Evolutionary conservation across 371 early-diverging fungal genomes (phyloP).

Genomic region (Phascolomyces articulosus): DNA sequence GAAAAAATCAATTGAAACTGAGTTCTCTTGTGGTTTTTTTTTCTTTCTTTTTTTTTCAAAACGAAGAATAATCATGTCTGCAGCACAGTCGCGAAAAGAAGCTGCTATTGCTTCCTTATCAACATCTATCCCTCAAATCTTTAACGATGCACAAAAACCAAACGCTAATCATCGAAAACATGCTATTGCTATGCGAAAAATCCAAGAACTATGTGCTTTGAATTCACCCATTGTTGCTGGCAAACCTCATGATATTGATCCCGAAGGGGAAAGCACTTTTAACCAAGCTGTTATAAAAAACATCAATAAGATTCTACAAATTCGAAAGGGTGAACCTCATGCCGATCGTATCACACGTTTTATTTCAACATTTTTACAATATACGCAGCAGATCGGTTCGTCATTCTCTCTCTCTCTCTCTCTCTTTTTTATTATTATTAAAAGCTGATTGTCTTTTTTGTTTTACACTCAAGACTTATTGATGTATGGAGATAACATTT

Average conservation of each 20-base stretch:
- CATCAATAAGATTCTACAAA: constrained; percentile 72
- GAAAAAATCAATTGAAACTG: too few species aligned
- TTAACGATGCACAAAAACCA: constrained; percentile 78
- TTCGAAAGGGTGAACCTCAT: constrained; percentile 72
- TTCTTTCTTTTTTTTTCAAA: neutral
- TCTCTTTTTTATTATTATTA: neutral
- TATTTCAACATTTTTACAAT: constrained; percentile 76
- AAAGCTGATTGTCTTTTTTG: too few species aligned
- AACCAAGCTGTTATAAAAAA: constrained; percentile 71
- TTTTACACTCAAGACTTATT: too few species aligned
- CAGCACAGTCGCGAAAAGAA: constrained; percentile 8
- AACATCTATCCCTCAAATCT: constrained; percentile 62
- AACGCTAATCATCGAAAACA: constrained; percentile 71
- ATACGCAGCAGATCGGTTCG: constrained; percentile 65
- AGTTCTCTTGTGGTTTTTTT: neutral
- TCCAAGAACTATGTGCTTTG: constrained; percentile 67
- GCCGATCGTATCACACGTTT: constrained; percentile 80
- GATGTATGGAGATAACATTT: too few species aligned
- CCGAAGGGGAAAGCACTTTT: constrained; percentile 65
- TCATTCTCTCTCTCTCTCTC: too few species aligned
- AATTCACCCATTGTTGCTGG: constrained; percentile 44
- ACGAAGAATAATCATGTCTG: neutral
- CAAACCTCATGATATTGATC: constrained; percentile 41
- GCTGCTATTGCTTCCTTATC: constrained; percentile 31
- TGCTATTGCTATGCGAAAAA: constrained; percentile 75